Evolutionary conservation across 164 flowering plant genomes (phyloP).

Genomic region (Vitis rotundifolia): DNA sequence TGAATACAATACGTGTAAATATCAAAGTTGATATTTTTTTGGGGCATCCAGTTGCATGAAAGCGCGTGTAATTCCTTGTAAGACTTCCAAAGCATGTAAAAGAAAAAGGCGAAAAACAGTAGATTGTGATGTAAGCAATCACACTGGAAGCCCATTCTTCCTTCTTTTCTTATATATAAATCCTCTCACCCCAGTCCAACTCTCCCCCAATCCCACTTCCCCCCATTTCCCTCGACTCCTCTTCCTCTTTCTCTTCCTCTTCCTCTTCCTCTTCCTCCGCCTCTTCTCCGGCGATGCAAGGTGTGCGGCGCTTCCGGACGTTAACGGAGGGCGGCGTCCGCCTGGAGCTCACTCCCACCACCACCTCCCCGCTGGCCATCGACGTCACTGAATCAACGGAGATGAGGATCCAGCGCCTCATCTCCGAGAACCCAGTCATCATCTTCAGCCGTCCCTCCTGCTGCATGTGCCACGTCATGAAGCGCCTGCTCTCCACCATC

Average conservation of each 20-base stretch:
- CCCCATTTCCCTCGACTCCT: neutral
- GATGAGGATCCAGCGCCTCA: slow-evolving; percentile 61
- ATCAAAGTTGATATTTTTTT: no score
- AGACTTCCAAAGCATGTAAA: no score
- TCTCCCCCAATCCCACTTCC: neutral
- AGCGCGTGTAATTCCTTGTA: no score
- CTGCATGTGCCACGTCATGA: slow-evolving; percentile 98
- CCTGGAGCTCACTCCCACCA: slow-evolving; percentile 43
- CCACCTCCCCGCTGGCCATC: slow-evolving; percentile 51
- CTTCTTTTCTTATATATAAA: slow-evolving; percentile 5
- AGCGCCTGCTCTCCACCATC: slow-evolving; percentile 55
- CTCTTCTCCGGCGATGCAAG: slow-evolving; percentile 33
- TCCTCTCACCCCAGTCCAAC: neutral
- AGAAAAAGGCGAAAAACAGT: slow-evolving; percentile 8
- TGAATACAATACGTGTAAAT: no score
- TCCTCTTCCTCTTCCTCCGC: neutral
- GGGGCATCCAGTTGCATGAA: no score
- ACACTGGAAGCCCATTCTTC: neutral
- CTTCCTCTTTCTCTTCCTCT: slow-evolving; percentile 7
- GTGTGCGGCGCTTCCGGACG: slow-evolving; percentile 25
- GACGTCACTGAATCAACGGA: slow-evolving; percentile 71
- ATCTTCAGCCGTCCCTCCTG: slow-evolving; percentile 79
- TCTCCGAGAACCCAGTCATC: slow-evolving; percentile 80
- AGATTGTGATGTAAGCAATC: slow-evolving; percentile 37
- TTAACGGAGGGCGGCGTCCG: slow-evolving; percentile 37